A percentile compares a stretch with the other conserved stretches of the same genome.
These are phyloP conservation scores for Tetrapisispora pingtungensis DNA, from an alignment of 805 yeast genomes.

Conservation along the genomic window DNA sequence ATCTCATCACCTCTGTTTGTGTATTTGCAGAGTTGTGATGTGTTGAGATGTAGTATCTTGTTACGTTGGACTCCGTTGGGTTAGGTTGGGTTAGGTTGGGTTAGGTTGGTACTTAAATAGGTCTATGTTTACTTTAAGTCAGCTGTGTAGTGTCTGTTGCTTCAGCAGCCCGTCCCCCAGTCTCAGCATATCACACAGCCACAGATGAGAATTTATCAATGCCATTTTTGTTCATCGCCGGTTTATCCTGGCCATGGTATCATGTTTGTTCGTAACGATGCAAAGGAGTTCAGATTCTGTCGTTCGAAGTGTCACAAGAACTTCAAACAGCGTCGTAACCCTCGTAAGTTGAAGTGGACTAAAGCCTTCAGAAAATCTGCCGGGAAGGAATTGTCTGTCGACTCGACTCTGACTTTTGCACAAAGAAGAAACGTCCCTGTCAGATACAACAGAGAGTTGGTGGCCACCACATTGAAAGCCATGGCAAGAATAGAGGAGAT, in stretches of 20 bases:
- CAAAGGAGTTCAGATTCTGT: slow-evolving; percentile 94
- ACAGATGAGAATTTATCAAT: slow-evolving; percentile 86
- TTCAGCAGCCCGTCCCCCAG: too few species aligned
- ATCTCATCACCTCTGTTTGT: slow-evolving; percentile 11
- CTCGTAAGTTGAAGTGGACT: slow-evolving; percentile 96
- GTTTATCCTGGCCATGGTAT: slow-evolving; percentile 93
- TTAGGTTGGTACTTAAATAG: too few species aligned
- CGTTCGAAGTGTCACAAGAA: slow-evolving; percentile 96
- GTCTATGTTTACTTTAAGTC: too few species aligned
- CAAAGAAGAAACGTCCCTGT: slow-evolving; percentile 97
- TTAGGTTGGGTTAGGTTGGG: too few species aligned
- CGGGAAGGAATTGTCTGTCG: slow-evolving; percentile 96
- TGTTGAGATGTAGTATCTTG: too few species aligned
- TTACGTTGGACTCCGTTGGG: too few species aligned
- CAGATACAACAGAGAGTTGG: slow-evolving; percentile 93
- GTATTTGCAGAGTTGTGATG: too few species aligned
- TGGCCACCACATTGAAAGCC: slow-evolving; percentile 85
- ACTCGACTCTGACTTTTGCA: slow-evolving; percentile 90
- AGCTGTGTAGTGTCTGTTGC: too few species aligned
- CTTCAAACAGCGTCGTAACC: slow-evolving; percentile 96
- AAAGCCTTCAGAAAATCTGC: slow-evolving; percentile 98
- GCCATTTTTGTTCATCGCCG: slow-evolving; percentile 97
- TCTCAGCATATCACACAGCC: too few species aligned
- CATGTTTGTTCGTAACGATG: slow-evolving; percentile 95
- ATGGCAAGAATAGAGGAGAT: slow-evolving; percentile 95